Evolutionary conservation across 306 rosid species (phyloP).

Genomic region (Sophora flavescens): DNA sequence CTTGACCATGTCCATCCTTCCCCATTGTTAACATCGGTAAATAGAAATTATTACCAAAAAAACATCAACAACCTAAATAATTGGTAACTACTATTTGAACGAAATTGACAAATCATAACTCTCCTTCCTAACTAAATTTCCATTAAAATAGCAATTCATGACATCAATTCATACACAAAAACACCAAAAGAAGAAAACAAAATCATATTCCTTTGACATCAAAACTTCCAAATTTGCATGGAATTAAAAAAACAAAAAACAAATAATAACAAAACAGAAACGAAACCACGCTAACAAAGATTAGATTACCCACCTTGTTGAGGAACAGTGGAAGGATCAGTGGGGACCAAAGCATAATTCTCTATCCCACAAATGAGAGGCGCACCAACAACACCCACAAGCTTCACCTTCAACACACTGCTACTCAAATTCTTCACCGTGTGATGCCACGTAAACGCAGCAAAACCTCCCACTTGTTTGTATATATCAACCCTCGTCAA

Average conservation of each 20-base stretch:
- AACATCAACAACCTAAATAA: conserved; percentile 29
- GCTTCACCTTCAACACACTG: conserved; percentile 65
- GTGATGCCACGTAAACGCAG: conserved; percentile 76
- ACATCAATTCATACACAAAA: conserved; percentile 35
- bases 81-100: conserved; percentile 32
- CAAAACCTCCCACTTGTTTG: conserved; percentile 72
- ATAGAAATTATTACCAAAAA: background rate
- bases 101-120: conserved; percentile 5
- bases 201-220: conserved; percentile 6
- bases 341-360: conserved; percentile 89
- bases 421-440: conserved; percentile 83
- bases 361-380: conserved; percentile 82
- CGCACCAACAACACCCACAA: conserved; percentile 67
- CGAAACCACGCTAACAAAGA: background rate
- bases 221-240: conserved; percentile 18
- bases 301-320: conserved; percentile 67
- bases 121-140: conserved; percentile 14
- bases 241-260: background rate
- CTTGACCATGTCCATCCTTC: conserved; percentile 1
- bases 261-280: background rate
- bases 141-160: conserved; percentile 3
- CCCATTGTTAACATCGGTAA: background rate
- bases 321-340: conserved; percentile 77
- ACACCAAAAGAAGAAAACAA: conserved; percentile 33
- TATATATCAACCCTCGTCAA: conserved; percentile 74